Evolutionary conservation across 2,329 filamentous ascomycete genomes (phyloP), one percentile per base, ranked within the genome.

Genomic region (Byssothecium circinans): DNA sequence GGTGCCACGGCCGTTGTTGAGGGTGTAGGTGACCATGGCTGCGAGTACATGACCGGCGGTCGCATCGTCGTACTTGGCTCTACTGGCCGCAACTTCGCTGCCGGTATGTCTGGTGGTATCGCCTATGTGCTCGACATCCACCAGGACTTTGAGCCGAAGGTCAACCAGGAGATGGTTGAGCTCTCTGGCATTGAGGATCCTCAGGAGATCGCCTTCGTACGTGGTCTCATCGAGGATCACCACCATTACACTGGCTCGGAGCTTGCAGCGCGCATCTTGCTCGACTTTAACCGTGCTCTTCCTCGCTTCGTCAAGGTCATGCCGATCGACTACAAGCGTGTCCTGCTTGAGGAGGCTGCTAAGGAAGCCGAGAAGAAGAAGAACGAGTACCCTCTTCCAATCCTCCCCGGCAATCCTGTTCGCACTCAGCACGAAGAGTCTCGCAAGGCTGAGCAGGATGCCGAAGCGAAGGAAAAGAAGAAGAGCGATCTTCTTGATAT

Each of bases 31-130:
- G 92, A 97, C 72, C 92, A 97, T 71, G 89, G 90, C 54, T 96
- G 91, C 69, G 92, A 97, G 80, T 97, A 97, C 82, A 97, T 97
- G 92, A 96, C 92, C 65, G 92, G 92, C 70, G 92, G 92, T 68
- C 89, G 91, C 67, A 81, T 96, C 41, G 78, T 97, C 56, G 82
- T 95, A 65, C 81, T 97, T 39, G 92, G 92, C 49, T 84, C 83
- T 64, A 96, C 91, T 67, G 92, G 92, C 37, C 91, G 92, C 62
- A 97, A 97, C 80, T 97, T 97, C 67, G 92, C 91, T 62, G 92
- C 92, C 52, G 92, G 92, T 80, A 97, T 97, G 92, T 96, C 91
- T 65, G 92, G 92, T 68, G 92, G 92, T 79, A 96, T 97, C 64
- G 91, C 91, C 15, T 97, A 96, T 65, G 84, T 96, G 44, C 83